Conservation (phyloP, 257 asterid species). For the Solanum etuberosum region DNA sequence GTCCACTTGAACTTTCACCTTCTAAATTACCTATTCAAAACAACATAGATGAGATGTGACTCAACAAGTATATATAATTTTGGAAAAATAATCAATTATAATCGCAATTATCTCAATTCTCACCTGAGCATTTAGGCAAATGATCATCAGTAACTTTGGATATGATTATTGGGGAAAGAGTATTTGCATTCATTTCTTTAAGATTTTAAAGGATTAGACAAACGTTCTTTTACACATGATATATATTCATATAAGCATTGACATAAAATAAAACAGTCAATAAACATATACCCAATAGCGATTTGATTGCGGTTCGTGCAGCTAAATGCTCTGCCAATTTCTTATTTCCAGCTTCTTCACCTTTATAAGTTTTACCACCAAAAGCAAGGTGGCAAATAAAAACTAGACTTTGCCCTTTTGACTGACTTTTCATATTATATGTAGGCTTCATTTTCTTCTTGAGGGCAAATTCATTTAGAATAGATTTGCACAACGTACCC, state of each 20-base stretch:
- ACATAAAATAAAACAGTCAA: neutral
- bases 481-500: slow-evolving; percentile 9
- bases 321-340: slow-evolving; percentile 17
- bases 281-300: slow-evolving; percentile 7
- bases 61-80: neutral
- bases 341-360: slow-evolving; percentile 14
- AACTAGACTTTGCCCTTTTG: neutral
- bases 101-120: neutral
- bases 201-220: neutral
- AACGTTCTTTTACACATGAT: neutral
- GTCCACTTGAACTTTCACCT: neutral
- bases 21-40: neutral
- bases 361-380: slow-evolving; percentile 7
- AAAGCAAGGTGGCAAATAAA: slow-evolving; percentile 5
- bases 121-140: neutral
- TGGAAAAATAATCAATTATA: neutral
- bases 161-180: slow-evolving; percentile 5
- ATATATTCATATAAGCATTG: neutral
- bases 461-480: slow-evolving; percentile 16
- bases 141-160: slow-evolving; percentile 5
- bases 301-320: slow-evolving; percentile 9
- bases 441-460: slow-evolving; percentile 12
- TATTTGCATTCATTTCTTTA: slow-evolving; percentile 12
- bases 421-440: neutral
- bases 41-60: neutral